A percentile compares a stretch with the other conserved stretches of the same genome.
phyloP scores from a whole-genome alignment of 768 basidiomycete species.

The Grammothele lineata region DNA sequence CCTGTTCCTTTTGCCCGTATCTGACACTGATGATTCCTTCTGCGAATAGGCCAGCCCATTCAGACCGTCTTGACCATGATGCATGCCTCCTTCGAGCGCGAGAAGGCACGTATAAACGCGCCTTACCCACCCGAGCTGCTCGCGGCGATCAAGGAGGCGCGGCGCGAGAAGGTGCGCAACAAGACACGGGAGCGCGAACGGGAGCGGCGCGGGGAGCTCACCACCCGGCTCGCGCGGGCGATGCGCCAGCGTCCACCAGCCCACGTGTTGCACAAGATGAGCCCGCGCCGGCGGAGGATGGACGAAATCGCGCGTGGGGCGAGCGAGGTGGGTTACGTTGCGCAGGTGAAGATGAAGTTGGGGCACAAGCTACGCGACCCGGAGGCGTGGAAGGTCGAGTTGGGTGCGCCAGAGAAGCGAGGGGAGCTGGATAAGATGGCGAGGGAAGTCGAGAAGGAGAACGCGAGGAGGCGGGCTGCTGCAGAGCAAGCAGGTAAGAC shows the following conservation, averaged over 20 bases:
- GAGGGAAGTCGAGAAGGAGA: conserved; percentile 27
- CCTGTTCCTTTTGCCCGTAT: too few species aligned
- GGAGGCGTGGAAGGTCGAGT: conserved; percentile 32
- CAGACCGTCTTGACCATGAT: conserved; percentile 29
- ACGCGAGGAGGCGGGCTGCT: conserved; percentile 16
- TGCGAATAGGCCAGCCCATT: conserved; percentile 35
- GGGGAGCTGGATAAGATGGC: conserved; percentile 26
- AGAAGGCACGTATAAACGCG: conserved; percentile 36
- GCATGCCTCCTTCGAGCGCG: conserved; percentile 32
- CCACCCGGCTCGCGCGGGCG: conserved; percentile 42
- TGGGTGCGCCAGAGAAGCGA: conserved; percentile 25
- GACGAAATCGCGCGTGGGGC: conserved; percentile 49
- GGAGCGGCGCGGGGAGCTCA: conserved; percentile 61
- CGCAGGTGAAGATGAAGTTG: conserved; percentile 51
- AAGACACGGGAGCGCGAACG: conserved; percentile 59
- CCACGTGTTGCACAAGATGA: conserved; percentile 51
- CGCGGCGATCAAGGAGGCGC: conserved; percentile 47
- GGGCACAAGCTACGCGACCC: conserved; percentile 44
- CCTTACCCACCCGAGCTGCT: conserved; percentile 49
- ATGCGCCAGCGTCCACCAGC: conserved; percentile 59
- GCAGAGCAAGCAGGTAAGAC: background rate
- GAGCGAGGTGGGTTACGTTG: conserved; percentile 70
- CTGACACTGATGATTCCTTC: background rate
- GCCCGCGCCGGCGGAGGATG: conserved; percentile 38
- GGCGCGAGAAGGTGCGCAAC: conserved; percentile 56